Percentiles rank a stretch among this genome's conserved stretches.
phyloP scores from a whole-genome alignment of 192 early-diverging fungal genomes.

The Geranomyces michiganensis region DNA sequence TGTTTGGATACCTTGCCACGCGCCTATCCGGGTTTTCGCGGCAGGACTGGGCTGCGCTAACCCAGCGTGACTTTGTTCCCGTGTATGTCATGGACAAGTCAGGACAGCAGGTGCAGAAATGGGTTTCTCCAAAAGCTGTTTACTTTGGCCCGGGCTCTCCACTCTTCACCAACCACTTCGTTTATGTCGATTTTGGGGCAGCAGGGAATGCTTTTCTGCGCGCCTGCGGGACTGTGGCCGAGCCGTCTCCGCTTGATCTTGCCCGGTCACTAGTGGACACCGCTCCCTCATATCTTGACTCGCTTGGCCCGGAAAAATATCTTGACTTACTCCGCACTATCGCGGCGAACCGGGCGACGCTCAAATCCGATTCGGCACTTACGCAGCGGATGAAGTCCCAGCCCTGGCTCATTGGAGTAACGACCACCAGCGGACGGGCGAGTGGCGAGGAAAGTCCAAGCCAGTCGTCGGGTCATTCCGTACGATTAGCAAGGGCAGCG shows the following conservation, averaged over 20 bases:
- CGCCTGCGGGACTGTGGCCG: conserved; percentile 81
- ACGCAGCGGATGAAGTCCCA: conserved; percentile 59
- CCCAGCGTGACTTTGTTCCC: neutral
- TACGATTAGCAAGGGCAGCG: conserved; percentile 64
- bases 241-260: conserved; percentile 75
- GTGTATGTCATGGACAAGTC: neutral
- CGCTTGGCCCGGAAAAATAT: conserved; percentile 67
- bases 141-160: conserved; percentile 15
- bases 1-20: conserved; percentile 72
- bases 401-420: conserved; percentile 70
- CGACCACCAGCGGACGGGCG: conserved; percentile 24
- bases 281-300: conserved; percentile 59
- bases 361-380: conserved; percentile 48
- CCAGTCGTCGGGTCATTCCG: conserved; percentile 42
- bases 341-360: conserved; percentile 62
- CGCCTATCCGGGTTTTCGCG: conserved; percentile 47
- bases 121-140: conserved; percentile 15
- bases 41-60: neutral
- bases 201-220: conserved; percentile 77
- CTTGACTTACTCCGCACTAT: conserved; percentile 71
- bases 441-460: neutral
- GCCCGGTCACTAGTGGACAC: conserved; percentile 64
- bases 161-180: conserved; percentile 25
- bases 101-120: neutral
- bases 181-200: conserved; percentile 65